These are phyloP conservation scores for Solanum bulbocastanum DNA, from an alignment of 257 asterid genomes.

Conservation along the genomic window DNA sequence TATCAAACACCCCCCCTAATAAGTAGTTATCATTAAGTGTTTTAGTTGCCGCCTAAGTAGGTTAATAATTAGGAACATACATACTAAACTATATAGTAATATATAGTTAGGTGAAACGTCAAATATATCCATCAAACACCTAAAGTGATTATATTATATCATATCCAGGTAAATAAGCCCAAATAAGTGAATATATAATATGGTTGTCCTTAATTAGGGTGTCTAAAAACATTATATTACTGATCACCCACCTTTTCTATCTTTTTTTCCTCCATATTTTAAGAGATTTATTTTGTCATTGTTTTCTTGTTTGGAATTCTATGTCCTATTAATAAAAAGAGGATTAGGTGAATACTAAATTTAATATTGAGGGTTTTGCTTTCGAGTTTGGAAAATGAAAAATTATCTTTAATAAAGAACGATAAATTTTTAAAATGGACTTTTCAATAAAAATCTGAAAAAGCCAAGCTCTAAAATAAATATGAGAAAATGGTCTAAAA, in stretches of 20 bases:
- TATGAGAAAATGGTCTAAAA: too few species aligned
- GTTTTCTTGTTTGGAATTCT: background rate
- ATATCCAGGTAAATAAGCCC: background rate
- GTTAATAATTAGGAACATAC: background rate
- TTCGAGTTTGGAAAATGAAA: background rate
- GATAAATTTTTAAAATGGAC: background rate
- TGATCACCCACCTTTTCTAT: background rate
- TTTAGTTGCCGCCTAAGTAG: background rate
- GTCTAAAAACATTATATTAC: background rate
- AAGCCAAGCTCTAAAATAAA: too few species aligned
- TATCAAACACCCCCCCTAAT: background rate
- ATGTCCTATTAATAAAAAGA: background rate
- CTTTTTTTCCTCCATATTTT: background rate
- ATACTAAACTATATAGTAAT: background rate
- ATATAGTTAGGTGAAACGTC: constrained; percentile 27
- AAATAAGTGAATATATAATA: background rate
- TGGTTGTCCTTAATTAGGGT: background rate
- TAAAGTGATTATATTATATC: background rate
- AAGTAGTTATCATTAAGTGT: background rate
- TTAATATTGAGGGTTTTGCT: background rate
- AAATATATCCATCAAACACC: background rate
- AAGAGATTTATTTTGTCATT: background rate
- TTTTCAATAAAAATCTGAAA: background rate
- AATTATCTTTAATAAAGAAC: background rate
- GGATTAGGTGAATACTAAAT: background rate